Evolutionary conservation across 352 stramenopile genomes (phyloP).

Genomic region (Bremia lactucae): DNA sequence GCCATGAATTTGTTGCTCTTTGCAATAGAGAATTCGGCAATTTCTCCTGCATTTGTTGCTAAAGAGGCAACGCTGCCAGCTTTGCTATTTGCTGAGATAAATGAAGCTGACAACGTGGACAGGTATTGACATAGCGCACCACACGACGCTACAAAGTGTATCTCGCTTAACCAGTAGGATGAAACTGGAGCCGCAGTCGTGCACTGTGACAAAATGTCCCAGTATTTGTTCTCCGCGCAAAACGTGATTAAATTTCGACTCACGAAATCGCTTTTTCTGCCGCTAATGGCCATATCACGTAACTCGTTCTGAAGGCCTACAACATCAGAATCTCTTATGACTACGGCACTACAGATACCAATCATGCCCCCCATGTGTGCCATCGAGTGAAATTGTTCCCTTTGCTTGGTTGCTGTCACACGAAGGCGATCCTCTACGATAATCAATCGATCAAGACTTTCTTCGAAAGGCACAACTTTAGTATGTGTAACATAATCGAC

Average conservation of each 20-base stretch:
- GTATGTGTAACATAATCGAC: conserved; percentile 1
- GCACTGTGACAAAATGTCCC: conserved; percentile 40
- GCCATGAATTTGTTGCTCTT: conserved; percentile 35
- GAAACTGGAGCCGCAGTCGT: conserved; percentile 7
- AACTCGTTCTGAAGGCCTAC: conserved; percentile 23
- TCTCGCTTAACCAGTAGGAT: conserved; percentile 15
- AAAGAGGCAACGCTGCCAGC: conserved; percentile 5
- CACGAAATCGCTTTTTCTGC: neutral
- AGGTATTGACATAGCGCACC: conserved; percentile 36
- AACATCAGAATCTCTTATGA: conserved; percentile 28
- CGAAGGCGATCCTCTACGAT: conserved; percentile 15
- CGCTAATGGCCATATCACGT: neutral
- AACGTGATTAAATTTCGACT: conserved; percentile 41
- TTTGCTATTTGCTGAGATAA: conserved; percentile 9
- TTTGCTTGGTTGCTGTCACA: conserved; percentile 24
- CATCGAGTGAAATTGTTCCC: conserved; percentile 32
- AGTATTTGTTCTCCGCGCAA: conserved; percentile 41
- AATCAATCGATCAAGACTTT: conserved; percentile 12
- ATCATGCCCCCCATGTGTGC: conserved; percentile 45
- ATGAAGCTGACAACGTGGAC: conserved; percentile 24
- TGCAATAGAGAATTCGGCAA: conserved; percentile 31
- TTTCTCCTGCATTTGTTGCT: conserved; percentile 2
- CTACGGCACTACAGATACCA: conserved; percentile 22
- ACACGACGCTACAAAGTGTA: conserved; percentile 42
- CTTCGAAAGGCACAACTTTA: conserved; percentile 3